These are phyloP conservation scores for Nannochloropsis salina DNA, from an alignment of 108 stramenopile species.

Conservation along the genomic window DNA sequence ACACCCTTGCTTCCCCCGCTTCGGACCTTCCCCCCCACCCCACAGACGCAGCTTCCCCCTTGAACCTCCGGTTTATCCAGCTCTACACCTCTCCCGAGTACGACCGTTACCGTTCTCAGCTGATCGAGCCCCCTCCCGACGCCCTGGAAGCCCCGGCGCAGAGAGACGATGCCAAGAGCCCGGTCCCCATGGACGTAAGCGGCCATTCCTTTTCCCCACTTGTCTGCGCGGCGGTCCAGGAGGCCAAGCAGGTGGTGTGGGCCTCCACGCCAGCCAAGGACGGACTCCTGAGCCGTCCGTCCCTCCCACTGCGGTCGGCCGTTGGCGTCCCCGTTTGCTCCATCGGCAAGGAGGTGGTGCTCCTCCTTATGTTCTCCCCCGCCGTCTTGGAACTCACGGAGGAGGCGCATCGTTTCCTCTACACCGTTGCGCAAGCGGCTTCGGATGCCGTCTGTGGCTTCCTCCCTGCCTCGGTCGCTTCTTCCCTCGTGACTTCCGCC, in stretches of 20 bases:
- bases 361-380: slow-evolving; percentile 54
- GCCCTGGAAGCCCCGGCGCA: slow-evolving; percentile 59
- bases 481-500: not conserved
- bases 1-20: too few species aligned
- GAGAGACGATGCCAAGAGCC: not conserved
- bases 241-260: slow-evolving; percentile 88
- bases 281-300: slow-evolving; percentile 80
- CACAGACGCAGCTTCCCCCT: not conserved
- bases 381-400: slow-evolving; percentile 41
- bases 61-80: slow-evolving; percentile 74
- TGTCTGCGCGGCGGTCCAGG: slow-evolving; percentile 81
- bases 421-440: slow-evolving; percentile 47
- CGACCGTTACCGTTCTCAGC: slow-evolving; percentile 66
- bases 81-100: slow-evolving; percentile 87
- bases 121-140: slow-evolving; percentile 48
- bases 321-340: slow-evolving; percentile 83
- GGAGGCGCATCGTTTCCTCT: slow-evolving; percentile 49
- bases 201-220: slow-evolving; percentile 60
- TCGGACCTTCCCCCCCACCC: not conserved
- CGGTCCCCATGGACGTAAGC: slow-evolving; percentile 37
- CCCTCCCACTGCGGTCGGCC: slow-evolving; percentile 87
- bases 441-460: slow-evolving; percentile 42
- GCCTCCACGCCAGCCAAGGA: slow-evolving; percentile 75
- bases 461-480: slow-evolving; percentile 42
- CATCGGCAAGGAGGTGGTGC: slow-evolving; percentile 44